Base-by-base conservation (phyloP, 164 flowering plant species). In the Kalanchoe fedtschenkoi region DNA sequence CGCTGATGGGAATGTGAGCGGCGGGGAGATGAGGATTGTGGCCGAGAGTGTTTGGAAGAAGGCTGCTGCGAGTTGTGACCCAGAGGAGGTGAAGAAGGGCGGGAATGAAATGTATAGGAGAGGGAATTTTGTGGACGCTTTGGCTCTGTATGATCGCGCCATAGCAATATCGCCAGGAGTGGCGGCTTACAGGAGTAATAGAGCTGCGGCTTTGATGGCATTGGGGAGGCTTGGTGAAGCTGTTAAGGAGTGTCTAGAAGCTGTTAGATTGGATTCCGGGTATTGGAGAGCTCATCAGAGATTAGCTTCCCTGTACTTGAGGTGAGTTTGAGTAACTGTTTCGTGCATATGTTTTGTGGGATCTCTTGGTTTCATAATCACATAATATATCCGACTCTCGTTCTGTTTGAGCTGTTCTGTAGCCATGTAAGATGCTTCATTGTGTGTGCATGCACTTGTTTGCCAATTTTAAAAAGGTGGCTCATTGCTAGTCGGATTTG, bases 141-240 rank as follows among this genome's bases (percentile, higher is more conserved):
- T 79, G 67, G 6, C 34, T 10, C 51, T 76, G 58, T 79, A 79
- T 62, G 78, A 76, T 28, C 56, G 70, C 2, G 83, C 80, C 0
- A 67, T 79, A 10, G 16, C 68, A 1, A 19, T 76, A 5, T 70
- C 73, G n/a, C 83, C 83, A 34, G 71, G 67, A 2, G 77, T 70
- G 41, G 73, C 83, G 0, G 75, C 83, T 0, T 79, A 63, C 47
- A 56, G 81, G 71, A 73, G 80, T 17, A 79, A 79, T 57, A 61
- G 79, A 28, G 81, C 76, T 9, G 83, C 80, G 28, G 79, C 81
- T 6, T 62, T 79, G 71, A 77, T 73, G 26, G 77, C 66, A 9
- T 26, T 79, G 41, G 81, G 83, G 44, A 64, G 72, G 69, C 32
- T 79, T 65, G 66, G 64, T 0, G 83, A 79, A 73, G 83, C 83